Evolutionary conservation across 768 basidiomycete genomes (phyloP), one percentile per base, ranked within the genome.

Genomic region (Auriscalpium vulgare): DNA sequence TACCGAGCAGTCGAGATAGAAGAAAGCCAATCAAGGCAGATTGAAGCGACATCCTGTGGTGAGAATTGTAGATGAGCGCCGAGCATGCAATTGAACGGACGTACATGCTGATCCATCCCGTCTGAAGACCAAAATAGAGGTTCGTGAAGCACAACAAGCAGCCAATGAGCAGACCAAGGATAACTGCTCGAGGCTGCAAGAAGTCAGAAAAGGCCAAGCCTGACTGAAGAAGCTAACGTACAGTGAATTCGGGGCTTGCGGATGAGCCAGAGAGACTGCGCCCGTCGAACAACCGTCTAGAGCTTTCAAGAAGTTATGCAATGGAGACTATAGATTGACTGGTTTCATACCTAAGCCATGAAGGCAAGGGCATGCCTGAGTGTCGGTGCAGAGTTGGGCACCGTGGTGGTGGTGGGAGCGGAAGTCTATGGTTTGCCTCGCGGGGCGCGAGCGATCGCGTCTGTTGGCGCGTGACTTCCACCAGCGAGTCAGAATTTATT

Each of bases 1-100:
- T 76, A 1, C 85, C 84, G 6, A 93, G 74, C 60, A 89, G 72
- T 53, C 83, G 78, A 55, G 93, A 93, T 49, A 95, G 66, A 4
- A 95, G 82, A 68, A 87, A 97, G 4, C 94, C 95, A 37, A 98
- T 86, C 37, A 98, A 78, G 10, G 95, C 91, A 0, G 93, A 95
- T 66, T 97, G 94, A 29, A 95, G 79, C 9, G 93, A 93, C 93
- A 95, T 95, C 91, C 91, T 91, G 59, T 43, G 52, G 45, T 17
- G 46, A 16, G 34, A 36, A 3, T 14, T 56, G 19, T 45, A n/a
- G 46, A 46, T 7, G 23, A n/a, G 45, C 54, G 29, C 47, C 48
- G n/a, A 29, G 11, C 36, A 36, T 40, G 56, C 49, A n/a, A 51
- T 43, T 36, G 21, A 23, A 46, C 35, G 47, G 4, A 62, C 81